phyloP scores from a whole-genome alignment of 2,329 filamentous ascomycete genomes.

The Thielaviopsis musarum region DNA sequence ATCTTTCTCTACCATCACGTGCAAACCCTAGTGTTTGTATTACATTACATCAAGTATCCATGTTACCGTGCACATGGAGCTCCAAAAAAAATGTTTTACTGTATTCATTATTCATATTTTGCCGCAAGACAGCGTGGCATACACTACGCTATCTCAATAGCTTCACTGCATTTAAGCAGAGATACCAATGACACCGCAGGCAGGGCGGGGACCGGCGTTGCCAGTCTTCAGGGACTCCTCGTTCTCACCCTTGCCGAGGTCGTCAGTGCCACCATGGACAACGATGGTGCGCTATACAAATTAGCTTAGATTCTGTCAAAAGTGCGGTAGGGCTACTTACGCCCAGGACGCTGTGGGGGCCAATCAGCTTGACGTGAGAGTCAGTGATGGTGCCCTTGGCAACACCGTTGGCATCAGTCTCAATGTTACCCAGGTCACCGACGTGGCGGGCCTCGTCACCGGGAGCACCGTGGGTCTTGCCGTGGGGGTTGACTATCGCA shows the following conservation, averaged over 20 bases:
- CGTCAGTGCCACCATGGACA: slow-evolving; percentile 86
- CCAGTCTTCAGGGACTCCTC: slow-evolving; percentile 98
- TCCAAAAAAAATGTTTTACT: not conserved
- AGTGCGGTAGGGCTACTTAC: slow-evolving; percentile 31
- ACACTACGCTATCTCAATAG: not conserved
- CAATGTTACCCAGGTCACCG: slow-evolving; percentile 93
- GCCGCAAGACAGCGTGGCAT: not conserved
- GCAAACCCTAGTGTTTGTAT: too few species aligned
- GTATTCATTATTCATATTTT: not conserved
- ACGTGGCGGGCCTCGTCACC: slow-evolving; percentile 76
- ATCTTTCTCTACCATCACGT: too few species aligned
- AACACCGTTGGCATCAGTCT: slow-evolving; percentile 86
- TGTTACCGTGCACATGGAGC: too few species aligned
- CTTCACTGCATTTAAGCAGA: slow-evolving; percentile 37
- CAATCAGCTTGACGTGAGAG: slow-evolving; percentile 85
- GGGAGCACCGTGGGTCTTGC: slow-evolving; percentile 84
- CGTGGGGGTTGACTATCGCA: slow-evolving; percentile 72
- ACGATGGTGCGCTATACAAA: slow-evolving; percentile 68
- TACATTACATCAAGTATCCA: too few species aligned
- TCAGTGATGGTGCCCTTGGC: slow-evolving; percentile 66
- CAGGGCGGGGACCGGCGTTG: slow-evolving; percentile 83
- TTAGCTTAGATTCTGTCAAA: not conserved
- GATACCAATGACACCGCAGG: slow-evolving; percentile 93
- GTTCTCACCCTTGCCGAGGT: slow-evolving; percentile 81
- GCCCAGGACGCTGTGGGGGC: slow-evolving; percentile 85